A percentile compares a stretch with the other conserved stretches of the same genome.
Conservation (phyloP, 768 basidiomycete genomes). For the Boletellus ananiceps region DNA sequence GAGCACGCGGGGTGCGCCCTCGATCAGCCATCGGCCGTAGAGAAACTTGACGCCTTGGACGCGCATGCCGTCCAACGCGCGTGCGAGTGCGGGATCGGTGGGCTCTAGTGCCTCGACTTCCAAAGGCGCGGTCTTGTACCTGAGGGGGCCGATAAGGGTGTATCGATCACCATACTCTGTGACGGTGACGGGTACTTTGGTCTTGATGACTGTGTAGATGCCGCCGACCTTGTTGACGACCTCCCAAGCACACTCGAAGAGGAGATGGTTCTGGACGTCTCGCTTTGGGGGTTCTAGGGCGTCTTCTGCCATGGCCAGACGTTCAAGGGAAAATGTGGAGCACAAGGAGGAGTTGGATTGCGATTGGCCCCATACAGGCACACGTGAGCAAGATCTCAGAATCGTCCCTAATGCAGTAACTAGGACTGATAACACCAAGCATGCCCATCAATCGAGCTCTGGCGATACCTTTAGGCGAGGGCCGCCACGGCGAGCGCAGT, state of each 20-base stretch:
- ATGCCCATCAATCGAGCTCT: no score
- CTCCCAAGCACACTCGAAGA: slow-evolving; percentile 98
- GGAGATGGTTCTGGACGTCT: slow-evolving; percentile 72
- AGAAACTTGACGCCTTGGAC: slow-evolving; percentile 88
- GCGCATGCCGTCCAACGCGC: slow-evolving; percentile 77
- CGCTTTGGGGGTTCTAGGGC: slow-evolving; percentile 38
- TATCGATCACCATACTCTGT: slow-evolving; percentile 94
- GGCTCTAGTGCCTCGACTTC: slow-evolving; percentile 96
- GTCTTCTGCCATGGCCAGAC: slow-evolving; percentile 19
- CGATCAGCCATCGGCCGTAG: slow-evolving; percentile 98
- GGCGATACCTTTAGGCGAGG: slow-evolving; percentile 25
- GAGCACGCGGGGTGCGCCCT: slow-evolving; percentile 91
- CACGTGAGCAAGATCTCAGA: slow-evolving; percentile 14
- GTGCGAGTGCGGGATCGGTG: slow-evolving; percentile 70
- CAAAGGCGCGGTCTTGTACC: slow-evolving; percentile 98
- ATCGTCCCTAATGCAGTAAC: slow-evolving; percentile 22
- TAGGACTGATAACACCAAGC: not conserved
- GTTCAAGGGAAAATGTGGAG: slow-evolving; percentile 1
- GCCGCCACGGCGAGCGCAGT: slow-evolving; percentile 35
- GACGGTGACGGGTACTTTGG: slow-evolving; percentile 97
- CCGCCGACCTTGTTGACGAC: slow-evolving; percentile 99
- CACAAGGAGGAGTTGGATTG: not conserved
- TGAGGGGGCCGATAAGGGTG: slow-evolving; percentile 95
- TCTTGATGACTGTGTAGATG: slow-evolving; percentile 99
- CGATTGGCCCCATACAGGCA: no score